These are phyloP conservation scores for Puccinellia tenuiflora DNA, from an alignment of 176 grass and related monocot genomes.

Conservation along the genomic window DNA sequence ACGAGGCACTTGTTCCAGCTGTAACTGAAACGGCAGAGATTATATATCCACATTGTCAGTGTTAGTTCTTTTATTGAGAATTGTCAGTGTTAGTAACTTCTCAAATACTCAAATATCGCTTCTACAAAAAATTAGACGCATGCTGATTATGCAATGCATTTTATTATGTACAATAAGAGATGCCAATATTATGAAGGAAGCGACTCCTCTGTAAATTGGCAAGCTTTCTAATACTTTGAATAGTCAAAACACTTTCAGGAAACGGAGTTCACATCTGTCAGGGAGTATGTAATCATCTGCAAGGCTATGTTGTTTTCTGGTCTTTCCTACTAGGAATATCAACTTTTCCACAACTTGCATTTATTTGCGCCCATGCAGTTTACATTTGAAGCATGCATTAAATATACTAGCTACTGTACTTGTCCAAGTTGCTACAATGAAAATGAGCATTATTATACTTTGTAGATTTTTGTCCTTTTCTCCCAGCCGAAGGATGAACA, in stretches of 20 bases:
- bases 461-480: too few relatives aligned
- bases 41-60: not conserved
- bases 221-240: not conserved
- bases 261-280: not conserved
- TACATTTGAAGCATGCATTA: not conserved
- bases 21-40: too few relatives aligned
- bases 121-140: not conserved
- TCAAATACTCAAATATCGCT: not conserved
- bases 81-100: not conserved
- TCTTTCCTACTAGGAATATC: not conserved
- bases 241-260: not conserved
- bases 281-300: not conserved
- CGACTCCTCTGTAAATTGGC: not conserved
- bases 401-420: not conserved
- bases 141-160: not conserved
- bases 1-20: too few relatives aligned
- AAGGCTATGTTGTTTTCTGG: not conserved
- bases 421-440: not conserved
- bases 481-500: too few relatives aligned
- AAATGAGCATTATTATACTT: not conserved
- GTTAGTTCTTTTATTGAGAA: too few relatives aligned
- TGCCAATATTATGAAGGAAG: not conserved
- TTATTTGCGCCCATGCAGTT: not conserved
- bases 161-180: constrained; percentile 25
- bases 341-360: not conserved